phyloP scores from a whole-genome alignment of 495 filamentous ascomycete genomes.

The Cercophora samala region DNA sequence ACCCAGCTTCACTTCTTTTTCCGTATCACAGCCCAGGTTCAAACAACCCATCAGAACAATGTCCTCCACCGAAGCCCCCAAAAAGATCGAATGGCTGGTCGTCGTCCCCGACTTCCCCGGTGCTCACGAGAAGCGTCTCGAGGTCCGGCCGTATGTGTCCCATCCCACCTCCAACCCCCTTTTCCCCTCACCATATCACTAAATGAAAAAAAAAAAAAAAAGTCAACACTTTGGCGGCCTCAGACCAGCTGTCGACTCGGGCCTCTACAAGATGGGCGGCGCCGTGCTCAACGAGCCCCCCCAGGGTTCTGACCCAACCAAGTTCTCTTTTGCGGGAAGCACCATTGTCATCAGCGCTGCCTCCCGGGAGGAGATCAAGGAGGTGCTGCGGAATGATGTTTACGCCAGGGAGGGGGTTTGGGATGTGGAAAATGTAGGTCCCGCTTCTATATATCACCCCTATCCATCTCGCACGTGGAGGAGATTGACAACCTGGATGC shows the following conservation, averaged over 20 bases:
- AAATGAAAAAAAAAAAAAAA: background rate
- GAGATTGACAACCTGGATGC: background rate
- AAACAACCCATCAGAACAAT: slow-evolving; percentile 32
- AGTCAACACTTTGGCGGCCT: slow-evolving; percentile 59
- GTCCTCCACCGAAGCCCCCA: slow-evolving; percentile 36
- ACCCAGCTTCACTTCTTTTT: background rate
- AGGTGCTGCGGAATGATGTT: slow-evolving; percentile 66
- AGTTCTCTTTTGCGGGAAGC: slow-evolving; percentile 65
- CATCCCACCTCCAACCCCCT: background rate
- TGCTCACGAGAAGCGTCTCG: slow-evolving; percentile 62
- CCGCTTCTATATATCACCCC: background rate
- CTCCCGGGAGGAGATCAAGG: slow-evolving; percentile 64
- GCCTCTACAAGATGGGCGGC: slow-evolving; percentile 57
- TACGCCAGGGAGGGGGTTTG: slow-evolving; percentile 71
- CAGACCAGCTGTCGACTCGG: slow-evolving; percentile 41
- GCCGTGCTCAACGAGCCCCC: slow-evolving; percentile 67
- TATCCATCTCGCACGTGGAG: background rate
- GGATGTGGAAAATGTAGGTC: slow-evolving; percentile 70
- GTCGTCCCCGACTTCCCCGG: slow-evolving; percentile 75
- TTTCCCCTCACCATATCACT: background rate
- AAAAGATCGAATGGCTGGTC: slow-evolving; percentile 77
- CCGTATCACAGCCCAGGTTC: background rate
- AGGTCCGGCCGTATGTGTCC: slow-evolving; percentile 64
- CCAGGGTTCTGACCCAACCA: slow-evolving; percentile 54
- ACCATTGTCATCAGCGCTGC: slow-evolving; percentile 61